Base-by-base conservation (phyloP, 2,329 filamentous ascomycete species). In the Penicillium sp. region DNA sequence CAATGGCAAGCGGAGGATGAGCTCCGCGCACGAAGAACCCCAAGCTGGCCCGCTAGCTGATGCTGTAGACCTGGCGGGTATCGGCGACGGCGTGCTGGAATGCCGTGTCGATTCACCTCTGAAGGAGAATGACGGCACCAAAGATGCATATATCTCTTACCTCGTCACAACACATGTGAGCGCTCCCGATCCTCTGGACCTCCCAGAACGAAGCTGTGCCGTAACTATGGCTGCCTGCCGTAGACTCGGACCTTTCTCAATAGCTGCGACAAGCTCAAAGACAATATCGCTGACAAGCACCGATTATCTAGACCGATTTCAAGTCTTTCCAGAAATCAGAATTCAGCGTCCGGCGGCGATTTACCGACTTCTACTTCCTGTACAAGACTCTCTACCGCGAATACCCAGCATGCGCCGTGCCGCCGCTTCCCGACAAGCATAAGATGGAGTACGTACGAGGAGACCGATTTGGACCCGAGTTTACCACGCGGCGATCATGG, bases 361-460 rank as follows among this genome's bases (percentile, higher is more conserved):
- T 97, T 79, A 98, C 94, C 68, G 95, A 99, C 80, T 99, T 99
- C 74, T 89, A 96, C 68, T 99, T 96, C 75, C 87, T 99, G 63
- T 97, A 91, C 81, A 97, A 96, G 78, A 89, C 91, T 35, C 87
- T 99, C 54, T 88, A 84, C 64, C 88, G 88, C 73, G 93, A 97
- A 75, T 98, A 92, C 71, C 91, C 92, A 60, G 91, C 92, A 79
- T 91, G 90, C 76, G 95, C 95, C 50, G 91, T 99, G 3, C 95
- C 95, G 34, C 95, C 95, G 49, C 83, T 99, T 55, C 95, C 95
- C 55, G 95, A 98, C 79, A 99, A 98, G 83, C 94, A 98, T 82
- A 96, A 96, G 79, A 96, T 99, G 91, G 92, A 96, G 73, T 98
- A 98, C 73, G 95, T 98, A 54, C 90, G 93, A 38, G 95, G 95